Evolutionary conservation across 2,329 filamentous ascomycete species (phyloP).

Genomic region (Dothistroma septosporum): DNA sequence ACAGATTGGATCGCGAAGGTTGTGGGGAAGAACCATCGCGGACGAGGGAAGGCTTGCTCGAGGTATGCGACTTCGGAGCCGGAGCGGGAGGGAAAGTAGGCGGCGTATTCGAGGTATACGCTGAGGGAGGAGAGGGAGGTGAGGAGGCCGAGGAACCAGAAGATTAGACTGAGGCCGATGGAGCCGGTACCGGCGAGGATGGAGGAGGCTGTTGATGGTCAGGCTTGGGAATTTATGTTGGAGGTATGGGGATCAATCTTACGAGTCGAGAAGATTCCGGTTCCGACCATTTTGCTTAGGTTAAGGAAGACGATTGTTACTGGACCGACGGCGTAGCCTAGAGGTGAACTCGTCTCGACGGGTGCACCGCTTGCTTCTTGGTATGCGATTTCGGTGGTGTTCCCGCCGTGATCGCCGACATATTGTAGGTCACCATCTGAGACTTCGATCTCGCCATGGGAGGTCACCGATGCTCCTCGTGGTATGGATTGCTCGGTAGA

Average conservation of each 20-base stretch:
- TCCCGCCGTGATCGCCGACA: slow-evolving; percentile 45
- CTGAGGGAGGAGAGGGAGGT: slow-evolving; percentile 54
- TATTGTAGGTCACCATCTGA: slow-evolving; percentile 43
- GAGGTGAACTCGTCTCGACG: slow-evolving; percentile 55
- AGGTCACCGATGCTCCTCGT: slow-evolving; percentile 11
- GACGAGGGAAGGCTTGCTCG: slow-evolving; percentile 63
- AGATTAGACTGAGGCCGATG: slow-evolving; percentile 59
- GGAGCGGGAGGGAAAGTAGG: slow-evolving; percentile 63
- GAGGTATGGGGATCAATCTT: slow-evolving; percentile 29
- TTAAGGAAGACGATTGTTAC: slow-evolving; percentile 59
- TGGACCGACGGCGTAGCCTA: slow-evolving; percentile 57
- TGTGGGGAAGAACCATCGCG: slow-evolving; percentile 60
- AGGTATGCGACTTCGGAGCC: slow-evolving; percentile 65
- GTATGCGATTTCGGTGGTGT: slow-evolving; percentile 50
- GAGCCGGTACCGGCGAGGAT: slow-evolving; percentile 60
- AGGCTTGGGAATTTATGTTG: neutral
- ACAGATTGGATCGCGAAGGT: slow-evolving; percentile 62
- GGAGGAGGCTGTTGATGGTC: slow-evolving; percentile 45
- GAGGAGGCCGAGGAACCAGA: slow-evolving; percentile 61
- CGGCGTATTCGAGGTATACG: slow-evolving; percentile 60
- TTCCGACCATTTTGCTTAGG: slow-evolving; percentile 60
- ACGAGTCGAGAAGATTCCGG: slow-evolving; percentile 52
- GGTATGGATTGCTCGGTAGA: neutral
- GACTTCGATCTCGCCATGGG: slow-evolving; percentile 13
- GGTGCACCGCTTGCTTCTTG: slow-evolving; percentile 61